These are phyloP conservation scores for Purpureocillium lavendulum DNA, from an alignment of 2,329 filamentous ascomycete species.

Conservation along the genomic window DNA sequence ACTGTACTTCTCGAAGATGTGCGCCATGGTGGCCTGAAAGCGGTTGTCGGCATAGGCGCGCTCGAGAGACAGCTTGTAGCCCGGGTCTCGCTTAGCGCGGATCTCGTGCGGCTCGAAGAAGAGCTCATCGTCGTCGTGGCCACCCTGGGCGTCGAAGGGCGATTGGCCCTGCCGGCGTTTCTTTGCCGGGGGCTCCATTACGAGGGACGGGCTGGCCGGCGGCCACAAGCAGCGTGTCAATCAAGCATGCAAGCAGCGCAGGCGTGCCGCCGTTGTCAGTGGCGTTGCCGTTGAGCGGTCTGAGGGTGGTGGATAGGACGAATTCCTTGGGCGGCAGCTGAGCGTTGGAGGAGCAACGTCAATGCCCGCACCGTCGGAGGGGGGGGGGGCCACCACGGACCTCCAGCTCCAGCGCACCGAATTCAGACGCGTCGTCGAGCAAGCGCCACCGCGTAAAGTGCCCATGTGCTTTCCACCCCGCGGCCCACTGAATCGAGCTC, in stretches of 20 bases:
- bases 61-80: conserved; percentile 50
- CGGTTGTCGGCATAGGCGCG: conserved; percentile 60
- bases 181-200: conserved; percentile 54
- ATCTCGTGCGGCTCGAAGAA: conserved; percentile 38
- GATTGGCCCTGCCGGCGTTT: conserved; percentile 45
- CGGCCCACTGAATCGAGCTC: no score
- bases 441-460: no score
- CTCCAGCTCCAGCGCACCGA: no score
- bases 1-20: conserved; percentile 83
- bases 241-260: no score
- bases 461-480: no score
- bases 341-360: conserved; percentile 7
- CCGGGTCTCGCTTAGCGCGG: conserved; percentile 39
- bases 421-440: no score
- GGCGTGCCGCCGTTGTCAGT: no score
- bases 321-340: background rate
- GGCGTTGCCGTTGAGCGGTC: background rate
- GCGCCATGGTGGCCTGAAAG: conserved; percentile 77
- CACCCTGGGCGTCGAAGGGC: conserved; percentile 21
- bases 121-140: conserved; percentile 39
- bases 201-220: background rate
- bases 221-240: no score
- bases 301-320: background rate
- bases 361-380: no score
- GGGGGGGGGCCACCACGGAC: no score